phyloP scores from a whole-genome alignment of 2,329 filamentous ascomycete species.

The Setomelanomma holmii region DNA sequence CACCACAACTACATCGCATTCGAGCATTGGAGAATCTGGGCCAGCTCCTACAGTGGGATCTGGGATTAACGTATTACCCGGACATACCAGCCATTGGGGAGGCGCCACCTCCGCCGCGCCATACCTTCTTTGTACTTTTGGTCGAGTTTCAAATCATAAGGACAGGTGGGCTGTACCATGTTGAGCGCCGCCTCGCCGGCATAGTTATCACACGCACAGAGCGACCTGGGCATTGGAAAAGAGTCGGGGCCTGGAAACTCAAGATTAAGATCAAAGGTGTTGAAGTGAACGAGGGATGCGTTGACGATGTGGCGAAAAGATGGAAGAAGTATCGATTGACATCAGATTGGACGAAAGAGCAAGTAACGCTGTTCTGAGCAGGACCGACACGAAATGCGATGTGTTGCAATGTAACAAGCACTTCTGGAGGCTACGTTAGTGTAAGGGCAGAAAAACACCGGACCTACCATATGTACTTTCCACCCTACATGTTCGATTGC shows the following conservation, averaged over 20 bases:
- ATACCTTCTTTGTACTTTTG: conserved; percentile 1
- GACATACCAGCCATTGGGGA: neutral
- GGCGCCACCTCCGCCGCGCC: neutral
- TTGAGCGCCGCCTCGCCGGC: conserved; percentile 9
- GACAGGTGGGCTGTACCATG: neutral
- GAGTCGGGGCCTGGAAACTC: conserved; percentile 13
- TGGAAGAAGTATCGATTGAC: conserved; percentile 1
- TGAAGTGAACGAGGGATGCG: neutral
- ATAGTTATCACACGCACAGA: conserved; percentile 2
- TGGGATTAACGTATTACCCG: conserved; percentile 5
- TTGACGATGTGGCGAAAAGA: conserved; percentile 1
- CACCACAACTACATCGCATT: too few relatives aligned
- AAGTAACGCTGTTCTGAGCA: neutral
- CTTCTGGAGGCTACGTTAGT: too few relatives aligned
- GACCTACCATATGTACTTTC: too few relatives aligned
- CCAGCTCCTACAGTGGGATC: too few relatives aligned
- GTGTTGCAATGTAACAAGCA: too few relatives aligned
- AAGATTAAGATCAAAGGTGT: neutral
- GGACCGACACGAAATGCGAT: too few relatives aligned
- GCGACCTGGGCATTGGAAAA: conserved; percentile 2
- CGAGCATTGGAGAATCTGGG: too few relatives aligned
- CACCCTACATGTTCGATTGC: too few relatives aligned
- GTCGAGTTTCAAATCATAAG: conserved; percentile 9
- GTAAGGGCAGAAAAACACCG: too few relatives aligned
- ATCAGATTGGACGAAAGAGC: neutral